These are phyloP conservation scores for Nannochloropsis granulata DNA, from an alignment of 108 stramenopile species.

Conservation along the genomic window DNA sequence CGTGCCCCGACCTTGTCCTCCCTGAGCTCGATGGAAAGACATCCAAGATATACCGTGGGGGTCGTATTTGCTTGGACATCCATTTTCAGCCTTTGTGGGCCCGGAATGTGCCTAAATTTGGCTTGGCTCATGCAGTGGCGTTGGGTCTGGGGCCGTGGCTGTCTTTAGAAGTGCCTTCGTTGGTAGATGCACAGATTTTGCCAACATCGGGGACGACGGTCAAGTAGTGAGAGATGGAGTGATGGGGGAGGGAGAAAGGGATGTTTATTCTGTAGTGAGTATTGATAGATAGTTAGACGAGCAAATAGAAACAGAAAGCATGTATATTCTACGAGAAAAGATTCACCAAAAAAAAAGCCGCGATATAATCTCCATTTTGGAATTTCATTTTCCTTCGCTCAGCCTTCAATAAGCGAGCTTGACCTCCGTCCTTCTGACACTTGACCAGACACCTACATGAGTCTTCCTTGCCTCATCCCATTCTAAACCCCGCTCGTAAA, in stretches of 20 bases:
- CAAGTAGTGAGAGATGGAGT: background rate
- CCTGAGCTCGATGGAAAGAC: constrained; percentile 9
- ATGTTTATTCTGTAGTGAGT: background rate
- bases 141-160: constrained; percentile 9
- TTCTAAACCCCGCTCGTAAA: background rate
- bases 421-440: background rate
- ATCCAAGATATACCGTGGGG: constrained; percentile 6
- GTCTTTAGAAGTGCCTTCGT: background rate
- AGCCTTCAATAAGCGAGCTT: background rate
- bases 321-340: too few relatives aligned
- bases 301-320: too few relatives aligned
- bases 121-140: constrained; percentile 3
- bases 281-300: too few relatives aligned
- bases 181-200: background rate
- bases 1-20: background rate
- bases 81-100: constrained; percentile 12
- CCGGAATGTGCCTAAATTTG: background rate
- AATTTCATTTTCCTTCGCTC: too few relatives aligned
- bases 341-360: too few relatives aligned
- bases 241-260: background rate
- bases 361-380: too few relatives aligned
- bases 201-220: background rate
- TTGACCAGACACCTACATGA: background rate
- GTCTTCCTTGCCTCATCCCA: background rate
- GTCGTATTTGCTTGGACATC: constrained; percentile 1